Evolutionary conservation across 2,329 filamentous ascomycete species (phyloP).

Genomic region (Colletotrichum graminicola): DNA sequence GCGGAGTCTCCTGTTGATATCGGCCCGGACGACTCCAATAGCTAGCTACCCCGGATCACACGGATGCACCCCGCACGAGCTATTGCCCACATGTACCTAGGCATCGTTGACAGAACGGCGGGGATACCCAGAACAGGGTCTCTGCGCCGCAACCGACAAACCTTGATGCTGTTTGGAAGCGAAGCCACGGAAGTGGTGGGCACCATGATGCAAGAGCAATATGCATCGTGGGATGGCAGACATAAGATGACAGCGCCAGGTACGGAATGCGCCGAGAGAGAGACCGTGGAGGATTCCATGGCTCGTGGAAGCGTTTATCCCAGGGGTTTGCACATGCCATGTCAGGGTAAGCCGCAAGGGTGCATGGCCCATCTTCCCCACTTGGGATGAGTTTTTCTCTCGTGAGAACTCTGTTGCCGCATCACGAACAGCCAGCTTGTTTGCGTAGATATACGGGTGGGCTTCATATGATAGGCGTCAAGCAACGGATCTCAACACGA

Average conservation of each 20-base stretch:
- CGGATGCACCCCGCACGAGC: constrained; percentile 39
- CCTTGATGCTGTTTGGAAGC: constrained; percentile 23
- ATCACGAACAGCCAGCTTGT: neutral
- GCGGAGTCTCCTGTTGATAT: constrained; percentile 42
- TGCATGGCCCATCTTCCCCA: neutral
- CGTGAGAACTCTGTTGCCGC: neutral
- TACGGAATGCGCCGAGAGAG: constrained; percentile 37
- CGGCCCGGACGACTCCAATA: constrained; percentile 35
- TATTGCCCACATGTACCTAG: constrained; percentile 21
- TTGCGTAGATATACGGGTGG: neutral
- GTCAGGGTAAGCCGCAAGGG: neutral
- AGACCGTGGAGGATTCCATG: constrained; percentile 13
- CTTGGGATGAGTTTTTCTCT: neutral
- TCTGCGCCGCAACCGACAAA: constrained; percentile 39
- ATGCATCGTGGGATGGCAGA: constrained; percentile 13
- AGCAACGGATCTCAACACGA: neutral
- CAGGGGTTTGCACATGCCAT: constrained; percentile 13
- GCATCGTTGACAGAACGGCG: constrained; percentile 24
- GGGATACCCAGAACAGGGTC: constrained; percentile 33
- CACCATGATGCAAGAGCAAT: constrained; percentile 32
- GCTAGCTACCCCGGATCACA: constrained; percentile 39
- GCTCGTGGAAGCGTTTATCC: neutral
- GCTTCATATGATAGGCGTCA: neutral
- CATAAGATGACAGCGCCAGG: constrained; percentile 29
- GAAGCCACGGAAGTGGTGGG: constrained; percentile 17